A percentile compares a stretch with the other conserved stretches of the same genome.
Conservation (phyloP, 306 rosid genomes). For the Luffa aegyptiaca region DNA sequence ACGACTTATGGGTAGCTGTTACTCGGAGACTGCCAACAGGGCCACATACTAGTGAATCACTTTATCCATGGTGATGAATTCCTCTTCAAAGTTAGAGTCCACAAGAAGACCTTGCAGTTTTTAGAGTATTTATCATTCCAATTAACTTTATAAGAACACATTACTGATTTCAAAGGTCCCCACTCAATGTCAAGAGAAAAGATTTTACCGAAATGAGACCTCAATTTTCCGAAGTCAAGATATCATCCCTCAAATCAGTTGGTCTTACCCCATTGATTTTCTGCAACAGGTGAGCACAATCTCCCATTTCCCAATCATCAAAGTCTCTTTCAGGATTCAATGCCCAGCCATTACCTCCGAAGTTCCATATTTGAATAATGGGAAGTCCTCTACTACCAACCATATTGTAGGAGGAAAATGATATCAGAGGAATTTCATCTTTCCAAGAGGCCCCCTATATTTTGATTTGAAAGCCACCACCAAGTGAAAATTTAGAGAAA, state of each 20-base stretch:
- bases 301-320: background rate
- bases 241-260: background rate
- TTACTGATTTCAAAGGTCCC: no score
- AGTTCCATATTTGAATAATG: background rate
- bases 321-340: background rate
- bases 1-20: no score
- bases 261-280: background rate
- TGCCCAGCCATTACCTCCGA: background rate
- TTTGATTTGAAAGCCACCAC: background rate
- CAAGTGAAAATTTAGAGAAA: background rate
- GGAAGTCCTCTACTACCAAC: background rate
- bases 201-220: background rate
- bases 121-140: no score
- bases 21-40: no score
- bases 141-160: no score
- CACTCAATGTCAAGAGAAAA: no score
- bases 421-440: background rate
- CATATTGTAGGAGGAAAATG: background rate
- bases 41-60: no score
- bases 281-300: background rate
- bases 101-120: no score
- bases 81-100: no score
- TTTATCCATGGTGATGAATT: no score
- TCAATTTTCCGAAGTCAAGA: background rate
- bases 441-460: background rate